Conservation (phyloP, 2,329 filamentous ascomycete genomes). For the Teratosphaeria pseudoeucalypti region DNA sequence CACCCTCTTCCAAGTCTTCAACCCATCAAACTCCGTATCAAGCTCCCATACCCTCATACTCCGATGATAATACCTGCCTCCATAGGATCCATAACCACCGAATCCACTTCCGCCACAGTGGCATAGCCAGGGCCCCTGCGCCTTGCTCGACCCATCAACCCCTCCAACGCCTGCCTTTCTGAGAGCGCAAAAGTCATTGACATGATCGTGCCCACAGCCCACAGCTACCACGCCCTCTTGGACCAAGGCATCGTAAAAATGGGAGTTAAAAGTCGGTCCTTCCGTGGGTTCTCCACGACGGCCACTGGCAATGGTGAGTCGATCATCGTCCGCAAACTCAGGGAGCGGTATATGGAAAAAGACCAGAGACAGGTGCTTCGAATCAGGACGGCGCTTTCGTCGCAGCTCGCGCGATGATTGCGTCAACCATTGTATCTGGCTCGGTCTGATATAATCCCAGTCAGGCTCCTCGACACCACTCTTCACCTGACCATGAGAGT, state of each 20-base stretch:
- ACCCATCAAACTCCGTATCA: background rate
- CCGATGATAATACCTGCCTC: background rate
- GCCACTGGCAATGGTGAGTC: background rate
- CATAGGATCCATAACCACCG: background rate
- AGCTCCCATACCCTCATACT: background rate
- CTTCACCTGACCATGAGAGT: background rate
- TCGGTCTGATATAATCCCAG: background rate
- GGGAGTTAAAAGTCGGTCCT: background rate
- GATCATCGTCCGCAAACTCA: background rate
- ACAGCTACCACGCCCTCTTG: background rate
- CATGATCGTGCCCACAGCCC: background rate
- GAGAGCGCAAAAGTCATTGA: constrained; percentile 31
- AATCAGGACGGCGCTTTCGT: background rate
- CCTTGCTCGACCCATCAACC: constrained; percentile 3
- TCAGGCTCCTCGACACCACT: background rate
- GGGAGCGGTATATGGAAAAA: background rate
- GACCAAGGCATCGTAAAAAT: background rate
- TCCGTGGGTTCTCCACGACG: background rate
- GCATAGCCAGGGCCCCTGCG: background rate
- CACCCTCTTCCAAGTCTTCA: background rate
- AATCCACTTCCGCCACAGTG: background rate
- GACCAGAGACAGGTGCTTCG: background rate
- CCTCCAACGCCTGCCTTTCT: constrained; percentile 12
- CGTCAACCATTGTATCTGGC: background rate
- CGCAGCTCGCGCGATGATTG: background rate